These are phyloP conservation scores for Hippophae gyantsensis DNA, from an alignment of 306 rosid genomes.

Conservation along the genomic window DNA sequence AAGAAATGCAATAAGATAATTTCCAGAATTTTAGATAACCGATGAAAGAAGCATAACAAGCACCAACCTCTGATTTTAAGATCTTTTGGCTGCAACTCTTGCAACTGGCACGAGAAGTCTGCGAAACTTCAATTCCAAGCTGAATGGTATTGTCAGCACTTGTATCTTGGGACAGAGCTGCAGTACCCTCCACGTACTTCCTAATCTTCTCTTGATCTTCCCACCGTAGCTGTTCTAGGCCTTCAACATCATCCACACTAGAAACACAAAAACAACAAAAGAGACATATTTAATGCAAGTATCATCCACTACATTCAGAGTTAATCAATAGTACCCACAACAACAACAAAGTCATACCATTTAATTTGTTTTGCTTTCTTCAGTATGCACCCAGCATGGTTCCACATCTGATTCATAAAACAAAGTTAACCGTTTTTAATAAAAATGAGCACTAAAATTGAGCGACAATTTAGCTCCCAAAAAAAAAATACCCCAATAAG, in stretches of 20 bases:
- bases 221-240: constrained; percentile 80
- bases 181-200: constrained; percentile 45
- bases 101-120: constrained; percentile 80
- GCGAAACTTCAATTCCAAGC: constrained; percentile 59
- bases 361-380: constrained; percentile 83
- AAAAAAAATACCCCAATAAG: too few species aligned
- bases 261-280: constrained; percentile 9
- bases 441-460: too few species aligned
- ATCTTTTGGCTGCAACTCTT: constrained; percentile 61
- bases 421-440: neutral
- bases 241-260: constrained; percentile 83
- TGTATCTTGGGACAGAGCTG: constrained; percentile 15
- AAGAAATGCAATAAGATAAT: neutral
- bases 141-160: constrained; percentile 23
- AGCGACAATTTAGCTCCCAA: too few species aligned
- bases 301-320: neutral
- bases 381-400: constrained; percentile 69
- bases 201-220: constrained; percentile 87
- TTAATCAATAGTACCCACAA: too few species aligned
- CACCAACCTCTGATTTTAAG: constrained; percentile 68
- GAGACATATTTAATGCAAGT: constrained; percentile 4
- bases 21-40: neutral
- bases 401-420: constrained; percentile 73
- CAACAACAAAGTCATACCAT: constrained; percentile 41
- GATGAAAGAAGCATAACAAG: neutral